Conservation (phyloP, 805 yeast genomes). For the Metschnikowia amazonensis region DNA sequence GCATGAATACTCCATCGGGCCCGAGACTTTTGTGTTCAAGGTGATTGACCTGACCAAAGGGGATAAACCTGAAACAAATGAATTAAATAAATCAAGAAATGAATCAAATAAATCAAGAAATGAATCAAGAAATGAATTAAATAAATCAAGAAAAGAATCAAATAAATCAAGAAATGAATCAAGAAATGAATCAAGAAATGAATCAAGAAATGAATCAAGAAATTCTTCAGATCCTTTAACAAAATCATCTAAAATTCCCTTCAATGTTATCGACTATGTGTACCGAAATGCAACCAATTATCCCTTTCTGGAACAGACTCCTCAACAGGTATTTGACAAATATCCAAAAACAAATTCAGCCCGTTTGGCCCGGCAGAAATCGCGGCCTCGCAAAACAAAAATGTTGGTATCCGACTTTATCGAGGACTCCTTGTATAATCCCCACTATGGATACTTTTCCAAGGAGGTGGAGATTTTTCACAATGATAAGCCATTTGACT, state of each 20-base stretch:
- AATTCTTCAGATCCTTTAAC: too few relatives aligned
- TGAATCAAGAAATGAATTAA: too few relatives aligned
- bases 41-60: constrained; percentile 20
- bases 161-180: too few relatives aligned
- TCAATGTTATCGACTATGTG: constrained; percentile 33
- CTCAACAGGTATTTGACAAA: constrained; percentile 37
- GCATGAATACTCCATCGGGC: constrained; percentile 44
- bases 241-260: constrained; percentile 8
- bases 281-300: constrained; percentile 40
- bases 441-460: constrained; percentile 77
- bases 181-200: too few relatives aligned
- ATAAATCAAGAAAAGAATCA: too few relatives aligned
- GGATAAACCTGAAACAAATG: too few relatives aligned
- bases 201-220: too few relatives aligned
- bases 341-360: constrained; percentile 34
- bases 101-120: too few relatives aligned
- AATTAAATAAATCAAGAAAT: too few relatives aligned
- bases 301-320: constrained; percentile 35
- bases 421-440: constrained; percentile 80
- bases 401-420: constrained; percentile 79
- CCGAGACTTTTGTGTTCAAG: constrained; percentile 44
- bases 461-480: constrained; percentile 75
- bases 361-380: constrained; percentile 29
- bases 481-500: constrained; percentile 61
- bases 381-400: constrained; percentile 58